Evolutionary conservation across 2,329 filamentous ascomycete species (phyloP).

Genomic region (Aschersonia sp.): DNA sequence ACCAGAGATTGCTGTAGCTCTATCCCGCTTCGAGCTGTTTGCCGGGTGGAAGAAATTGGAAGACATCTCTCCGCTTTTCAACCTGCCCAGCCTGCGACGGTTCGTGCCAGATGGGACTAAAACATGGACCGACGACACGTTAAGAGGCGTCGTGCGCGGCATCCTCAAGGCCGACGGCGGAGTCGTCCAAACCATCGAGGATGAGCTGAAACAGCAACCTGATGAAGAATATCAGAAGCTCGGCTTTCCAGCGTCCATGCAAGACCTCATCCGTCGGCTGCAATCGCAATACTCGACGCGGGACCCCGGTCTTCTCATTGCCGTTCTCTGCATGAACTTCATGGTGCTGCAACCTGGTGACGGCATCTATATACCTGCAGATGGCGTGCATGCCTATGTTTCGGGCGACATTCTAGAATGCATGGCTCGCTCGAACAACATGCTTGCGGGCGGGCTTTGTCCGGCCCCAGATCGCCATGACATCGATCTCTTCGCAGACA

Average conservation of each 20-base stretch:
- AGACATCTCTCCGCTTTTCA: slow-evolving; percentile 44
- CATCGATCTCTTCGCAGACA: slow-evolving; percentile 45
- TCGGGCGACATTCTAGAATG: slow-evolving; percentile 64
- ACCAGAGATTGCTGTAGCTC: slow-evolving; percentile 62
- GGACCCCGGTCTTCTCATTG: slow-evolving; percentile 56
- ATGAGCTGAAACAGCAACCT: slow-evolving; percentile 10
- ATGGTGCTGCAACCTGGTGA: slow-evolving; percentile 50
- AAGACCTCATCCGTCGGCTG: slow-evolving; percentile 49
- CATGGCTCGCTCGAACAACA: slow-evolving; percentile 64
- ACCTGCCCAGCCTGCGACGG: slow-evolving; percentile 23
- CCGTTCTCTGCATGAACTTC: slow-evolving; percentile 63
- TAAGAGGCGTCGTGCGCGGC: slow-evolving; percentile 14
- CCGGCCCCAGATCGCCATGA: slow-evolving; percentile 49
- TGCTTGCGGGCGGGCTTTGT: slow-evolving; percentile 63
- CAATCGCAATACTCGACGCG: slow-evolving; percentile 45
- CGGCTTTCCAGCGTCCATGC: slow-evolving; percentile 23
- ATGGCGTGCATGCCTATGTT: slow-evolving; percentile 62
- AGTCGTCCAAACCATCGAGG: slow-evolving; percentile 33
- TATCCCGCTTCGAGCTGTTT: slow-evolving; percentile 61
- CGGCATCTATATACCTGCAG: slow-evolving; percentile 55
- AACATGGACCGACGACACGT: slow-evolving; percentile 39
- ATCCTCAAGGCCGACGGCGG: slow-evolving; percentile 17
- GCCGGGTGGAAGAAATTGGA: slow-evolving; percentile 56
- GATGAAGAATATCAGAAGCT: background rate
- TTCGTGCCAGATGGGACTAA: slow-evolving; percentile 32